phyloP scores from a whole-genome alignment of 345 rosid genomes.

The Litchi chinensis region DNA sequence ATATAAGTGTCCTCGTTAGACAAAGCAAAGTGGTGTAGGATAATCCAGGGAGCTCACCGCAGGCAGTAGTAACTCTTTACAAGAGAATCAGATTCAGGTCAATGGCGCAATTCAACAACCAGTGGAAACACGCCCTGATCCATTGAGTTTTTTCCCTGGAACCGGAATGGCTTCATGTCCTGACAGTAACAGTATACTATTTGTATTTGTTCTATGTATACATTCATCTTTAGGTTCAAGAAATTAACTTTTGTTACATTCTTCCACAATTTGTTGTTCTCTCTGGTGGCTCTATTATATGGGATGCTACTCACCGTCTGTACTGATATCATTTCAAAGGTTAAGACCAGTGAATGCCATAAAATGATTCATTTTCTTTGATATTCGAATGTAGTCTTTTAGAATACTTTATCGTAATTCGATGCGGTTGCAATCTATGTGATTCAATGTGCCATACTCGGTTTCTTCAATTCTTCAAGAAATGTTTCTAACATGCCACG shows the following conservation, averaged over 20 bases:
- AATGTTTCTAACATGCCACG: background rate
- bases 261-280: background rate
- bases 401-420: background rate
- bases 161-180: background rate
- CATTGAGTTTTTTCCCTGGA: background rate
- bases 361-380: background rate
- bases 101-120: background rate
- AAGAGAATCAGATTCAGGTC: constrained; percentile 10
- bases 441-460: background rate
- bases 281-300: background rate
- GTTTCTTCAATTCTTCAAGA: background rate
- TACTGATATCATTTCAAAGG: background rate
- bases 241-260: background rate
- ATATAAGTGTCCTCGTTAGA: background rate
- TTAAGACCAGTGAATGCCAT: background rate
- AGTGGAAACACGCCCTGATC: background rate
- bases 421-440: background rate
- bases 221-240: background rate
- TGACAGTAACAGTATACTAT: background rate
- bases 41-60: background rate
- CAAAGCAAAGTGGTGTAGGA: background rate
- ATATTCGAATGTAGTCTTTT: background rate
- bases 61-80: background rate
- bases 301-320: background rate
- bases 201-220: background rate